Percentiles rank a stretch among this genome's conserved stretches.
phyloP scores from a whole-genome alignment of 495 filamentous ascomycete species.

The Xylaria venustula region DNA sequence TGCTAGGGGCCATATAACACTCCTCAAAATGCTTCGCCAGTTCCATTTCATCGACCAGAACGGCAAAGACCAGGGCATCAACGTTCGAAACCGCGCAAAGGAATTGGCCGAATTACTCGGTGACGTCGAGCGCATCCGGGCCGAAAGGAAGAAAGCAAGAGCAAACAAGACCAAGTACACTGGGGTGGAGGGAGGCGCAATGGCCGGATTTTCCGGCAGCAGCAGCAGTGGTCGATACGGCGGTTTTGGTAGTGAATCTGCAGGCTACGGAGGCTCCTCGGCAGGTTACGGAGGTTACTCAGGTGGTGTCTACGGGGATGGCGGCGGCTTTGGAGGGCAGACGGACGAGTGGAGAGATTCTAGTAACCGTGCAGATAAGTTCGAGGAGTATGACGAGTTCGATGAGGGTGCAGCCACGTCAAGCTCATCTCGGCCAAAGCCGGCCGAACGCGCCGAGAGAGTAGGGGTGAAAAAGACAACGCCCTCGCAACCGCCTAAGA shows the following conservation, averaged over 20 bases:
- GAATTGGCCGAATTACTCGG: constrained; percentile 89
- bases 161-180: constrained; percentile 89
- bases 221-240: constrained; percentile 65
- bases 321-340: constrained; percentile 78
- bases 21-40: constrained; percentile 97
- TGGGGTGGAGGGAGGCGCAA: constrained; percentile 81
- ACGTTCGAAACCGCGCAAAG: constrained; percentile 94
- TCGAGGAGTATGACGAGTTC: constrained; percentile 96
- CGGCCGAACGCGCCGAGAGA: constrained; percentile 35
- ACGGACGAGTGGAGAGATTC: constrained; percentile 61
- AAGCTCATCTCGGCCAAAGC: constrained; percentile 44
- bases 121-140: constrained; percentile 89
- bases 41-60: constrained; percentile 97
- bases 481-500: constrained; percentile 58
- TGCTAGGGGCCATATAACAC: constrained; percentile 87
- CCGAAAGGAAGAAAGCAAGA: constrained; percentile 92
- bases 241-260: constrained; percentile 78
- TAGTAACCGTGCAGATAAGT: constrained; percentile 63
- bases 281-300: constrained; percentile 78
- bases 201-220: constrained; percentile 53
- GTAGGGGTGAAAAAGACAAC: constrained; percentile 54
- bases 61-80: constrained; percentile 97
- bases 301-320: constrained; percentile 89
- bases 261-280: constrained; percentile 59
- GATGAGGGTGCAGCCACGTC: constrained; percentile 67